Base-by-base conservation (phyloP, 306 rosid species). In the Medicago ruthenica region DNA sequence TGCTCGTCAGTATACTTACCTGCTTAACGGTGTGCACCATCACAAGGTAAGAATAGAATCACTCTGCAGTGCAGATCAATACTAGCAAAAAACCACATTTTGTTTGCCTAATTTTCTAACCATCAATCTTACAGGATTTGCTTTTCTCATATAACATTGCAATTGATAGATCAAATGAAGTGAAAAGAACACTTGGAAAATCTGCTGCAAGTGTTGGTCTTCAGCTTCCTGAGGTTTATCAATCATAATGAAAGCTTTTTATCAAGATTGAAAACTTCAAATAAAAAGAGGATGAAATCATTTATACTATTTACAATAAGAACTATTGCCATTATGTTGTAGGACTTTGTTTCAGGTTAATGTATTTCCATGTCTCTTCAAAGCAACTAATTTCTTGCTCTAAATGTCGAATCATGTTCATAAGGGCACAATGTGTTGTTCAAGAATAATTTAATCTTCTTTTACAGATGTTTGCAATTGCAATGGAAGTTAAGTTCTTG, bases 151-250 rank as follows among this genome's bases (percentile, higher is more conserved):
- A 95, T 86, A 95, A 89, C 80, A 95, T 92, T 71, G 97, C 97
- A 16, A 83, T 95, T 70, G 99, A 95, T 84, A 85, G 99, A 60
- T 79, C 93, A 42, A 86, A 86, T 24, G 99, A 95, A 81, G 91
- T 92, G 86, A 87, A 71, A 80, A 92, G 88, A 70, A 78, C 85
- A 27, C 90, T 95, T 63, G 93, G 96, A 74, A 92, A 90, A 84
- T 95, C 99, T 62, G 97, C 99, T 54, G 91, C 97, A 18, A 90
- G 97, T 41, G 96, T 95, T 27, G 99, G 99, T 41, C 99, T 95
- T 78, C 86, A 57, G 76, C 97, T 95, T 62, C 98, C 98, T 1
- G 92, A 86, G 75, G 89, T 70, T 71, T 95, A 92, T 84, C 90
- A 82, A 77, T 71, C 89, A 37, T 92, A 75, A 87, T 68, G 42